Percentiles rank a stretch among this genome's conserved stretches.
phyloP scores from a whole-genome alignment of 805 yeast species.

The Zygoascus bituminiphila region DNA sequence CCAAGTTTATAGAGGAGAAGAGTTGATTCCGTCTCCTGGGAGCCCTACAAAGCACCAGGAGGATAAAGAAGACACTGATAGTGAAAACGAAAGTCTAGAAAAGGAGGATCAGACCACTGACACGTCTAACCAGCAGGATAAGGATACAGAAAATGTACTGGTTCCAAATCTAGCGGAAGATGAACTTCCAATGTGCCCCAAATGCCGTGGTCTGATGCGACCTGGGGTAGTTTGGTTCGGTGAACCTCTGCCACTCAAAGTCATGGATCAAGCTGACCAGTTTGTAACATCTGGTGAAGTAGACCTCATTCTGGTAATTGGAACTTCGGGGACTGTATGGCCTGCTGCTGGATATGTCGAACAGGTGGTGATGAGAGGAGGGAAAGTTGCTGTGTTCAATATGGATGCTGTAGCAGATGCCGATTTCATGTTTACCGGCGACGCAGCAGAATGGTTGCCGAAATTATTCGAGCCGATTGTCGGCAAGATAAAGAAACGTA shows the following conservation, averaged over 20 bases:
- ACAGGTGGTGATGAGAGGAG: constrained; percentile 61
- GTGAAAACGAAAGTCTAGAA: too few relatives aligned
- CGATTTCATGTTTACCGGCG: constrained; percentile 72
- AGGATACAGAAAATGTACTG: background rate
- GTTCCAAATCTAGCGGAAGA: constrained; percentile 33
- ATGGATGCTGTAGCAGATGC: constrained; percentile 47
- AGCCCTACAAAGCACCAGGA: background rate
- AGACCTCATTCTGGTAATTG: constrained; percentile 73
- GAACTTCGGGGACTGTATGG: constrained; percentile 80
- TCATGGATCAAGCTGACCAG: constrained; percentile 60
- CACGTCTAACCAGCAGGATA: background rate
- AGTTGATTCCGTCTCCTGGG: background rate
- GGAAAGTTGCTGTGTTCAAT: constrained; percentile 77
- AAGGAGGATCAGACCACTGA: background rate
- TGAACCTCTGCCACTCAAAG: constrained; percentile 64
- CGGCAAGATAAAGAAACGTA: constrained; percentile 15
- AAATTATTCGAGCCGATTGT: constrained; percentile 46
- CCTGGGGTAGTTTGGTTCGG: constrained; percentile 97
- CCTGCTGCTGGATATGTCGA: constrained; percentile 92
- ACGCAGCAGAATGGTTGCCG: constrained; percentile 67
- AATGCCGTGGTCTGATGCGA: constrained; percentile 60
- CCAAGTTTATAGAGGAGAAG: background rate
- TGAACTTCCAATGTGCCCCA: constrained; percentile 70
- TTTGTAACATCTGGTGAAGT: constrained; percentile 50
- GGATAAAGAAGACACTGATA: background rate